Base-by-base conservation (phyloP, 2,329 filamentous ascomycete species). In the Penicillium sp. region DNA sequence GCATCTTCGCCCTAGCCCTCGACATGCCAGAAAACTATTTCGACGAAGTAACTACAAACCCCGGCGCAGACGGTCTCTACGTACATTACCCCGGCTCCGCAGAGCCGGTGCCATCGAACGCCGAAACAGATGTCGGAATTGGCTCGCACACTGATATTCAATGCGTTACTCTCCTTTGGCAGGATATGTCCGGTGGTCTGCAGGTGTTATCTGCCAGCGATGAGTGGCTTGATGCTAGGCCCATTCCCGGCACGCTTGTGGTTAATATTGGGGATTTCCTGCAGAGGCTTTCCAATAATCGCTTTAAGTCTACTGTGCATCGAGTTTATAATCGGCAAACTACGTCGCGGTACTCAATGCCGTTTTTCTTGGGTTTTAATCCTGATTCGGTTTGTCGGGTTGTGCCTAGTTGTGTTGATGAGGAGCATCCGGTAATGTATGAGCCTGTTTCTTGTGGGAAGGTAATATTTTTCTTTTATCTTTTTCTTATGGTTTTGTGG, bases 281-380 rank as follows among this genome's bases (percentile, higher is more conserved):
- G 70, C 79, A 81, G 75, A 73, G 80, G 11, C 70, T 82, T 24
- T 79, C 76, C 42, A 83, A 83, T 65, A 78, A 82, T 62, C 75
- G 68, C 16, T 81, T 82, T 62, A 80, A 76, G 59, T 80, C 76
- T 5, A 83, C 80, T 0, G 78, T 83, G 19, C 82, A 84, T 65
- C 71, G 81, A 16, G 81, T 85, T 3, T 65, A 67, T 55, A 69
- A 68, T 26, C 58, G 59, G 1, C 62, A 63, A 16, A 61, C 61
- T 0, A 67, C 66, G 11, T 78, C 79, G 52, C 71, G 82, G 14
- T 79, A 82, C 43, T 83, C 79, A 0, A 82, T 85, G 79, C 81
- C 82, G 1, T 84, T 85, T 65, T 85, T 85, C 68, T 81, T 84
- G 62, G 79, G 79, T 0, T 78, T 84, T 55, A 82, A 84, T 61